Evolutionary conservation across 1,284 basidiomycete genomes (phyloP).

Genomic region (Rhizoctonia solani): DNA sequence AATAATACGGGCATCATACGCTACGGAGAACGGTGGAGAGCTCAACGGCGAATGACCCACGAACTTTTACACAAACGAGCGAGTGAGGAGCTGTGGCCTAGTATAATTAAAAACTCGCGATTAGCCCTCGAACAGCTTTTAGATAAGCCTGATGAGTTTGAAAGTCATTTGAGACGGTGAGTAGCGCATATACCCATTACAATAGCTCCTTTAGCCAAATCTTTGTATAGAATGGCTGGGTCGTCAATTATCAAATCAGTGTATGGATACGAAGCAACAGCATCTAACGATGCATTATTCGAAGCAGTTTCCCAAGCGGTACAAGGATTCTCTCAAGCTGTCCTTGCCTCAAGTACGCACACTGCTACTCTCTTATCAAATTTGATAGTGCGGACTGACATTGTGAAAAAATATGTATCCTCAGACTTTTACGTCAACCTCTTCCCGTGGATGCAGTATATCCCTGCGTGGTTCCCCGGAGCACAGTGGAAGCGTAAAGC

Average conservation of each 20-base stretch:
- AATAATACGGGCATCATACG: not conserved
- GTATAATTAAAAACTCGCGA: not conserved
- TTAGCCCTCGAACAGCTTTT: not conserved
- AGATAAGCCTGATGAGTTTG: not conserved
- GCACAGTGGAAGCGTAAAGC: slow-evolving; percentile 17
- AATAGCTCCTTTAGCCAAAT: not conserved
- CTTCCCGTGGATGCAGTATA: slow-evolving; percentile 5
- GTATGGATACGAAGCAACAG: not conserved
- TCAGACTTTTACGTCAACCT: slow-evolving; percentile 14
- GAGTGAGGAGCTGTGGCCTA: not conserved
- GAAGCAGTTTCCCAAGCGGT: not conserved
- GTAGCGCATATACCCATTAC: not conserved
- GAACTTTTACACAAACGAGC: not conserved
- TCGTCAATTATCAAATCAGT: not conserved
- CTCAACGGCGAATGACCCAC: not conserved
- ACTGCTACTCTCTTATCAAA: not conserved
- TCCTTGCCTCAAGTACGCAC: not conserved
- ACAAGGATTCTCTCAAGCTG: not conserved
- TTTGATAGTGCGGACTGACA: not conserved
- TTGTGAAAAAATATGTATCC: not conserved
- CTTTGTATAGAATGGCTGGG: not conserved
- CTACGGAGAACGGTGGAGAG: not conserved
- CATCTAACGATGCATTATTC: not conserved
- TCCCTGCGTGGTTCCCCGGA: too few relatives aligned
- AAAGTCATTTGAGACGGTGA: not conserved